Conservation (phyloP, 2,329 filamentous ascomycete genomes). For the Drechslerella dactyloides region DNA sequence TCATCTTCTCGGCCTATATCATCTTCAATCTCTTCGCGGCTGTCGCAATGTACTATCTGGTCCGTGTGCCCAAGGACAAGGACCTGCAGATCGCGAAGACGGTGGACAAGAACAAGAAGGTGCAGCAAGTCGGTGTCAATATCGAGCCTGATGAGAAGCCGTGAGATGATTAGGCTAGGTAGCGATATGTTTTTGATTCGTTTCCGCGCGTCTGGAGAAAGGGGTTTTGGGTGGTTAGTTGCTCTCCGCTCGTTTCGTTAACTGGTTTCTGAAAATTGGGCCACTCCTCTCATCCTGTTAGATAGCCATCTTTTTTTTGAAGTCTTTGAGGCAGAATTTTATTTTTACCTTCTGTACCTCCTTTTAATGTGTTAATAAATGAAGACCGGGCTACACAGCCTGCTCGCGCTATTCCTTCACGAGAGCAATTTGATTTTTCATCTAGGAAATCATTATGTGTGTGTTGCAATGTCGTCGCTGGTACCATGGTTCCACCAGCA, state of each 20-base stretch:
- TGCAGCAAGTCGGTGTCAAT: slow-evolving; percentile 44
- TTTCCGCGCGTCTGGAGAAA: too few relatives aligned
- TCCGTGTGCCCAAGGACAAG: slow-evolving; percentile 61
- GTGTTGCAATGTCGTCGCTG: slow-evolving; percentile 10
- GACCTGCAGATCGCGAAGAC: slow-evolving; percentile 38
- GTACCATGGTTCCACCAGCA: slow-evolving; percentile 17
- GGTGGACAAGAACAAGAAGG: slow-evolving; percentile 48
- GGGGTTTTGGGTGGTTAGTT: too few relatives aligned
- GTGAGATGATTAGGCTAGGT: not conserved
- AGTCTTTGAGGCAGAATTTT: slow-evolving; percentile 22
- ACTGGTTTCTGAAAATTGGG: not conserved
- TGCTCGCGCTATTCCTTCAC: slow-evolving; percentile 3
- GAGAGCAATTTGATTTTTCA: not conserved
- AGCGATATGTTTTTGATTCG: not conserved
- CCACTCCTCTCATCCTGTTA: slow-evolving; percentile 14
- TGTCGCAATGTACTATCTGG: slow-evolving; percentile 66
- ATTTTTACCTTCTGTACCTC: not conserved
- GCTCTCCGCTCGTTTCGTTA: not conserved
- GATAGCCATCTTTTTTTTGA: slow-evolving; percentile 29
- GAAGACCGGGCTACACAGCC: not conserved
- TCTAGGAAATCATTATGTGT: not conserved
- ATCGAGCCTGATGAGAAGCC: slow-evolving; percentile 32
- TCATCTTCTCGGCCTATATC: slow-evolving; percentile 67
- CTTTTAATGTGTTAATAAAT: not conserved
- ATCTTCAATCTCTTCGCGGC: slow-evolving; percentile 67